Base-by-base conservation (phyloP, 2,329 filamentous ascomycete species). In the Aspergillus nomiae region DNA sequence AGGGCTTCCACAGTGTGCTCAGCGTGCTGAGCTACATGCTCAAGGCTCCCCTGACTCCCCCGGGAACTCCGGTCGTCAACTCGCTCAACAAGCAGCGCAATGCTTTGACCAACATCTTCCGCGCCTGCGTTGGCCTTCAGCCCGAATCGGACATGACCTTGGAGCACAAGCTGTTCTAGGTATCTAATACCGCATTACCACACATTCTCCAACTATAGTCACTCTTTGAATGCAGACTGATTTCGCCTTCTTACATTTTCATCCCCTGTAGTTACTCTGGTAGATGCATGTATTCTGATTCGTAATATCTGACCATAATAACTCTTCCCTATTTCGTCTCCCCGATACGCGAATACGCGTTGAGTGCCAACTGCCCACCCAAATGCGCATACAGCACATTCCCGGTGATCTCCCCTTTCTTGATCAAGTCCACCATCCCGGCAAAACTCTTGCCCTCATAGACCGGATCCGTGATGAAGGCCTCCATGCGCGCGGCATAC, bases 1-100 rank as follows among this genome's bases (percentile, higher is more conserved):
- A 91, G 85, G 90, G 89, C 76, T 98, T 99, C 88, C 95, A 99
- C 85, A 94, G 91, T 77, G 95, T 99, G 48, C 89, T 99, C 65
- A 97, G 92, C 83, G 89, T 99, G 67, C 89, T 99, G 73, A 97
- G 93, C 87, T 99, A 97, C 86, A 99, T 99, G 95, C 90, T 99
- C 76, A 90, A 90, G 84, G 95, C 95, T 61, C 95, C 95, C 45
- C 81, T 98, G 79, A 97, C 94, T 43, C 95, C 95, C 56, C 90
- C 94, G 1, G 95, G 95, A 70, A 97, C 95, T 12, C 95, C 95
- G 4, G 95, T 99, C 64, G 87, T 99, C 83, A 99, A 99, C 76
- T 88, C 95, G 63, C 86, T 99, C 69, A 92, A 90, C 75, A 99
- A 99, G 87, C 95, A 99, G 86, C 92, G 95, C 70, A 90, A 89